Evolutionary conservation across 345 rosid genomes (phyloP).

Genomic region (Ceriops zippeliana): DNA sequence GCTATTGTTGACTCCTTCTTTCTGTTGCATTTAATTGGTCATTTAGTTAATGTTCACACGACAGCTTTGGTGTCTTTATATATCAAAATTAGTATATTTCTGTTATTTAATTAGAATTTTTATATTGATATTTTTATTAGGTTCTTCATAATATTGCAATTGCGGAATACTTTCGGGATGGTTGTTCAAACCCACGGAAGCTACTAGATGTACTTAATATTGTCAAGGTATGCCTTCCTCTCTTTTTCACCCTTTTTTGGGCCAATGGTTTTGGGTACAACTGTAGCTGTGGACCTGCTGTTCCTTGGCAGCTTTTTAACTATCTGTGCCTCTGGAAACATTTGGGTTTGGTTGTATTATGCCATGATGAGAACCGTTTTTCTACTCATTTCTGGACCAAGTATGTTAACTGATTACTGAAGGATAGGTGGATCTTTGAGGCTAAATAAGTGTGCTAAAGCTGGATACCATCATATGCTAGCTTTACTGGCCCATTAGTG

Average conservation of each 20-base stretch:
- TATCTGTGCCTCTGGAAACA: too few relatives aligned
- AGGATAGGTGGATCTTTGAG: neutral
- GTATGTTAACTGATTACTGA: neutral
- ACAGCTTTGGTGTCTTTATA: too few relatives aligned
- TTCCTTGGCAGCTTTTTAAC: too few relatives aligned
- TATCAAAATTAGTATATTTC: neutral
- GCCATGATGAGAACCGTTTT: too few relatives aligned
- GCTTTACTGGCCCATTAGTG: neutral
- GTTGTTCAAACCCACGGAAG: constrained; percentile 70
- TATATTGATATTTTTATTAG: constrained; percentile 35
- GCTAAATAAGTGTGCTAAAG: neutral
- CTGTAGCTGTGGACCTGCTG: neutral
- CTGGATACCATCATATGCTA: neutral
- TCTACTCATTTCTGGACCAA: too few relatives aligned
- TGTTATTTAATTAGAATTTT: constrained; percentile 12
- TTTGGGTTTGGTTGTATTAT: too few relatives aligned
- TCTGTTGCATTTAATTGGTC: too few relatives aligned
- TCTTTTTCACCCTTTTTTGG: neutral
- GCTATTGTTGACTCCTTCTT: too few relatives aligned
- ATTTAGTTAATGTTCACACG: too few relatives aligned
- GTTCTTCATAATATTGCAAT: constrained; percentile 90
- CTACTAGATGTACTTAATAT: constrained; percentile 62
- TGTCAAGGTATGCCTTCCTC: constrained; percentile 58
- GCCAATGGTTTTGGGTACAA: neutral
- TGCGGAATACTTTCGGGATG: constrained; percentile 64